Evolutionary conservation across 2,329 filamentous ascomycete species (phyloP), one percentile per base, ranked within the genome.

Genomic region (Exserohilum rostratum): DNA sequence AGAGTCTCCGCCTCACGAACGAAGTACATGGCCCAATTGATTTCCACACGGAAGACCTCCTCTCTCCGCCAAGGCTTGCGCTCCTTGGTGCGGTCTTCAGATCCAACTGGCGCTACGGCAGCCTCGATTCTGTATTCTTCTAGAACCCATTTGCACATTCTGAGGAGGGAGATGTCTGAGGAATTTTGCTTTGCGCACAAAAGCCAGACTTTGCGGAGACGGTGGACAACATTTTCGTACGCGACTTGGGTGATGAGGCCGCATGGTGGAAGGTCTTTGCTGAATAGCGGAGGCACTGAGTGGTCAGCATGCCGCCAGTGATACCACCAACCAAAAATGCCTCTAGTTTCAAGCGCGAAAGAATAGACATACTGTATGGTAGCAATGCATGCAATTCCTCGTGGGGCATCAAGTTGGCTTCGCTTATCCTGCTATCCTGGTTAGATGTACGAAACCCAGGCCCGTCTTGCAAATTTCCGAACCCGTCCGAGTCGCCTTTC

Each of bases 21-120:
- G 29, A 70, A 70, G 51, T 69, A 70, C 12, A 50, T 47, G 10
- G 61, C 59, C 69, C 68, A 70, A n/a, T 50, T 44, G 0, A 66
- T 15, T 43, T 70, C 64, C 17, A 56, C 68, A 22, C 39, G 22
- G 40, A 68, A 67, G 25, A 70, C 64, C 1, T 34, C 22, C 20
- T 65, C 56, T 25, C 63, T 58, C 6, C 66, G 62, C 65, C 66
- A 70, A 2, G 64, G 67, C 13, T 20, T 55, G 17, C 62, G 61
- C 12, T 35, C 15, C n/a, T 52, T 57, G n/a, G 22, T 52, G 3
- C 30, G n/a, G 7, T 20, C 45, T 9, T 50, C 31, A 9, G 15
- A 47, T 7, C 22, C 37, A 30, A 39, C 15, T 2, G 57, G 59
- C 6, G n/a, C 53, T 3, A 42, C 10, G 5, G 39, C 17, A 5